Conservation (phyloP, 2,329 filamentous ascomycete genomes). For the Albifimbria verrucaria region DNA sequence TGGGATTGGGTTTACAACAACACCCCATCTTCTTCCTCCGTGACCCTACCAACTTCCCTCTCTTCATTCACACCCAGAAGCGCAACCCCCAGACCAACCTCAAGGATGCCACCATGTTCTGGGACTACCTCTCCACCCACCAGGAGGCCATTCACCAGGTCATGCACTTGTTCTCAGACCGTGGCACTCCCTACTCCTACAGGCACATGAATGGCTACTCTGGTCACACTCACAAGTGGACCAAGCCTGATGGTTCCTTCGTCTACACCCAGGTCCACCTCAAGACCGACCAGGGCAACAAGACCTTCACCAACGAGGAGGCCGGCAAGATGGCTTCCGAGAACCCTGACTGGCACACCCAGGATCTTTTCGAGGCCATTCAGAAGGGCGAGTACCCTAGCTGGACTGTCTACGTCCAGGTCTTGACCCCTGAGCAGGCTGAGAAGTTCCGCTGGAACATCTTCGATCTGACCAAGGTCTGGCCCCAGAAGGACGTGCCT, state of each 20-base stretch:
- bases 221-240: slow-evolving; percentile 65
- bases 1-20: slow-evolving; percentile 65
- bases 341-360: slow-evolving; percentile 60
- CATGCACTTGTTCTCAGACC: slow-evolving; percentile 62
- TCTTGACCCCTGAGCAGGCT: slow-evolving; percentile 60
- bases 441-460: slow-evolving; percentile 64
- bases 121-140: slow-evolving; percentile 49
- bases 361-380: slow-evolving; percentile 64
- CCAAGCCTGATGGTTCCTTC: slow-evolving; percentile 62
- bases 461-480: slow-evolving; percentile 68
- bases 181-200: slow-evolving; percentile 63
- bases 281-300: slow-evolving; percentile 60
- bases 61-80: slow-evolving; percentile 78
- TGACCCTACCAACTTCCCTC: slow-evolving; percentile 70
- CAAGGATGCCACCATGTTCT: slow-evolving; percentile 63
- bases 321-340: slow-evolving; percentile 49
- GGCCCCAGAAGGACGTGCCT: slow-evolving; percentile 66
- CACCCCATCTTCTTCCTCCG: slow-evolving; percentile 76
- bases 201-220: slow-evolving; percentile 67
- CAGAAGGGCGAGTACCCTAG: slow-evolving; percentile 56
- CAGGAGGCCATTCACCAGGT: slow-evolving; percentile 50
- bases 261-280: slow-evolving; percentile 64
- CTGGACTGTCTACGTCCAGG: slow-evolving; percentile 64
- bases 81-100: slow-evolving; percentile 69
- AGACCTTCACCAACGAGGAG: slow-evolving; percentile 57